phyloP scores from a whole-genome alignment of 371 early-diverging fungal species.

The Sanchytrium tribonematis region DNA sequence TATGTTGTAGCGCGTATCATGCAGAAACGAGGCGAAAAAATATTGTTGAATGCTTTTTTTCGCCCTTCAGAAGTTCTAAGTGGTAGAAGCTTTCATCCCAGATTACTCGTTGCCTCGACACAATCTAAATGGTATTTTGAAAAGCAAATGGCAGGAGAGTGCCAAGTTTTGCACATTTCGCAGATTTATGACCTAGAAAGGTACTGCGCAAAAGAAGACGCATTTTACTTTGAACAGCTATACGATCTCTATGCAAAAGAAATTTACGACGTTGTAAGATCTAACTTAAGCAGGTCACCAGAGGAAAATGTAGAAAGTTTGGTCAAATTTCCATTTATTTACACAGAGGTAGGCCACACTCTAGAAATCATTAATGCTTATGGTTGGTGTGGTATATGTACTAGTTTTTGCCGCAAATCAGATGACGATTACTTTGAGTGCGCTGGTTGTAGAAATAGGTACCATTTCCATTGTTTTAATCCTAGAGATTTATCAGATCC shows the following conservation, averaged over 20 bases:
- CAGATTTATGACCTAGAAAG: not conserved
- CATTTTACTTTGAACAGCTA: not conserved
- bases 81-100: not conserved
- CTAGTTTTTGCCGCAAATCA: not conserved
- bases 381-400: not conserved
- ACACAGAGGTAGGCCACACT: not conserved
- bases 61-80: not conserved
- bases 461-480: not conserved
- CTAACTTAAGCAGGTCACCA: not conserved
- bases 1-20: not conserved
- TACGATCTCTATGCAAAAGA: not conserved
- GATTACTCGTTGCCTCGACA: not conserved
- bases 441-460: not conserved
- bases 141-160: not conserved
- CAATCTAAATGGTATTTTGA: not conserved
- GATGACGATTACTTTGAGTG: not conserved
- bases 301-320: not conserved
- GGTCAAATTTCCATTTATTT: not conserved
- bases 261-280: not conserved
- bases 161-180: not conserved
- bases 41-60: not conserved
- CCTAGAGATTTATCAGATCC: not conserved
- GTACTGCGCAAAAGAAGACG: not conserved
- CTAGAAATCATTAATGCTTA: not conserved
- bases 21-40: not conserved